Evolutionary conservation across 371 early-diverging fungal genomes (phyloP).

Genomic region (Mortierella polycephala): DNA sequence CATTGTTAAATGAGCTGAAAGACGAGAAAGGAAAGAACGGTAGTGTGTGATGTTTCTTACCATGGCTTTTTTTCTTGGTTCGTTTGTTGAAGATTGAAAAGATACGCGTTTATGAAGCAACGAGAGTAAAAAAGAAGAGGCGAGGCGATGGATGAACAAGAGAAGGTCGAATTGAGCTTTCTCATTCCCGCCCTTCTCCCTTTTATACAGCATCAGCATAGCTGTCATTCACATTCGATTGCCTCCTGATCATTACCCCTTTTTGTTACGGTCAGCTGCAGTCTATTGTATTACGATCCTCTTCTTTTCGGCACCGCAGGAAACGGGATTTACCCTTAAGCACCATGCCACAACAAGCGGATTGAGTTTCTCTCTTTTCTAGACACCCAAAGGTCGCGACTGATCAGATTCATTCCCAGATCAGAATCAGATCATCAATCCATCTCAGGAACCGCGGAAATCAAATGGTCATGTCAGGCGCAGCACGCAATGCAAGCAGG

Average conservation of each 20-base stretch:
- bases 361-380: no score
- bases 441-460: not conserved
- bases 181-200: not conserved
- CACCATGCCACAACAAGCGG: no score
- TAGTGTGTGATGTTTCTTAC: not conserved
- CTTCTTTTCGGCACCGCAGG: no score
- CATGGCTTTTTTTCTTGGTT: not conserved
- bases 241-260: no score
- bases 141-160: not conserved
- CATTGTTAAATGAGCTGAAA: not conserved
- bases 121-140: not conserved
- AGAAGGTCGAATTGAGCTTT: not conserved
- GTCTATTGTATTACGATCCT: no score
- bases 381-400: no score
- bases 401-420: not conserved
- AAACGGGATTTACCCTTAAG: no score
- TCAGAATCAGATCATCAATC: not conserved
- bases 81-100: not conserved
- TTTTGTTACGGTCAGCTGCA: no score
- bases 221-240: no score
- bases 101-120: not conserved
- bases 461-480: constrained; percentile 1
- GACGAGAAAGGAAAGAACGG: not conserved
- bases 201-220: not conserved
- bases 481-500: constrained; percentile 9